These are phyloP conservation scores for Globisporangium nunn DNA, from an alignment of 352 stramenopile genomes.

Conservation along the genomic window DNA sequence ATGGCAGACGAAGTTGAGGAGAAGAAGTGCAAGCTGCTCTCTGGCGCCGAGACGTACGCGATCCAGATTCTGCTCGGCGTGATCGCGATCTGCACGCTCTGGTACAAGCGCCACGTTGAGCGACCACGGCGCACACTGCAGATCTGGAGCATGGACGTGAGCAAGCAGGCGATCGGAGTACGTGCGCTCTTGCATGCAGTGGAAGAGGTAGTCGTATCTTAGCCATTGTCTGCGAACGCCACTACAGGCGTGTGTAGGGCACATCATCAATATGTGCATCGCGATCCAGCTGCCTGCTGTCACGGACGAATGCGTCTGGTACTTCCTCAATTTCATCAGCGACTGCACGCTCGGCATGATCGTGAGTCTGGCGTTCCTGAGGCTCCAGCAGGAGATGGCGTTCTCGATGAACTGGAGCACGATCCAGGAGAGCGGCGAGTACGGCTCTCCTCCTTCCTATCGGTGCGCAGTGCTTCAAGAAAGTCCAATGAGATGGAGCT, in stretches of 20 bases:
- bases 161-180: slow-evolving; percentile 75
- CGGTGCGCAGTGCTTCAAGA: slow-evolving; percentile 8
- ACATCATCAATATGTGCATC: slow-evolving; percentile 71
- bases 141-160: slow-evolving; percentile 79
- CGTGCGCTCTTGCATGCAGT: not conserved
- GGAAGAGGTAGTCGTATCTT: not conserved
- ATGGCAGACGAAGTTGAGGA: slow-evolving; percentile 12
- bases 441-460: slow-evolving; percentile 65
- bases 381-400: slow-evolving; percentile 64
- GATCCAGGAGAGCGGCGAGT: slow-evolving; percentile 74
- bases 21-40: slow-evolving; percentile 57
- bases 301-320: slow-evolving; percentile 81
- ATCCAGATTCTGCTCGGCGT: slow-evolving; percentile 63
- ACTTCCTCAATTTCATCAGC: slow-evolving; percentile 80
- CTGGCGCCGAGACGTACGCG: slow-evolving; percentile 53
- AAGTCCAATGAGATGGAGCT: not conserved
- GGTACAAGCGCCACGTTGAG: slow-evolving; percentile 83
- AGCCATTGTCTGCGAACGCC: too few species aligned
- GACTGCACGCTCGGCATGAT: slow-evolving; percentile 80
- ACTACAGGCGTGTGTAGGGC: slow-evolving; percentile 37
- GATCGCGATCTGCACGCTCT: slow-evolving; percentile 62
- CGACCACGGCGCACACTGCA: slow-evolving; percentile 54
- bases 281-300: slow-evolving; percentile 66
- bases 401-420: slow-evolving; percentile 65
- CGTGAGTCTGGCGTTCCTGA: slow-evolving; percentile 67